Percentiles rank a stretch among this genome's conserved stretches.
These are phyloP conservation scores for Aphanomyces invadans DNA, from an alignment of 352 stramenopile genomes.

Conservation along the genomic window DNA sequence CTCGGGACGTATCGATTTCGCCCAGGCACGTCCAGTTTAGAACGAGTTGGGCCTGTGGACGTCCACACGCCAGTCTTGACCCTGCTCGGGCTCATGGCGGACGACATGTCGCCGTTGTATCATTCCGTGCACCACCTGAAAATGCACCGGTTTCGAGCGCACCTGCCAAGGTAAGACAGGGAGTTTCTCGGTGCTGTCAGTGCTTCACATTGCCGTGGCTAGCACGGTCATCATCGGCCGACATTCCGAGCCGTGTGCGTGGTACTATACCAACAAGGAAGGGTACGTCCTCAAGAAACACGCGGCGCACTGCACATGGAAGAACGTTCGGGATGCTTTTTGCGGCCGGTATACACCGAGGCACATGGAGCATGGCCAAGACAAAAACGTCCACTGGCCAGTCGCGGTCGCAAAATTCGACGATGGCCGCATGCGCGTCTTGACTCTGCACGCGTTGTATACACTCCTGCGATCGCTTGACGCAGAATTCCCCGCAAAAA, in stretches of 20 bases:
- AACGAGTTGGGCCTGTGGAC: not conserved
- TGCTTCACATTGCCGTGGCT: not conserved
- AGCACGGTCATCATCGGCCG: constrained; percentile 13
- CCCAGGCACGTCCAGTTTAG: not conserved
- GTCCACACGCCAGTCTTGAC: constrained; percentile 9
- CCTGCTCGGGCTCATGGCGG: constrained; percentile 14
- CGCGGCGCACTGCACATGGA: constrained; percentile 17
- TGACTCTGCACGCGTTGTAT: not conserved
- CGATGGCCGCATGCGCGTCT: constrained; percentile 14
- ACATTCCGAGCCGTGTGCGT: constrained; percentile 9
- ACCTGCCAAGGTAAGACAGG: constrained; percentile 9
- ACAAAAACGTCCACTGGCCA: constrained; percentile 12
- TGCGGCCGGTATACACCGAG: not conserved
- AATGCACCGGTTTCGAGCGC: constrained; percentile 15
- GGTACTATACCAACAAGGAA: constrained; percentile 21
- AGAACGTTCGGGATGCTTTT: constrained; percentile 7
- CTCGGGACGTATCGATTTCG: constrained; percentile 15
- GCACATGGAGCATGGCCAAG: not conserved
- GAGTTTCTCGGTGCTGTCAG: too few relatives aligned
- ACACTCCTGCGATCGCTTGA: constrained; percentile 3
- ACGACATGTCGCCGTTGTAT: constrained; percentile 8
- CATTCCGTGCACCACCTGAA: constrained; percentile 1
- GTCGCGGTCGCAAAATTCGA: constrained; percentile 20
- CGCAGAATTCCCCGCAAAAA: not conserved
- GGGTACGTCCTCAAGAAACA: constrained; percentile 21